These are phyloP conservation scores for Trametes hirsuta DNA, from an alignment of 1,284 basidiomycete species.

Conservation along the genomic window DNA sequence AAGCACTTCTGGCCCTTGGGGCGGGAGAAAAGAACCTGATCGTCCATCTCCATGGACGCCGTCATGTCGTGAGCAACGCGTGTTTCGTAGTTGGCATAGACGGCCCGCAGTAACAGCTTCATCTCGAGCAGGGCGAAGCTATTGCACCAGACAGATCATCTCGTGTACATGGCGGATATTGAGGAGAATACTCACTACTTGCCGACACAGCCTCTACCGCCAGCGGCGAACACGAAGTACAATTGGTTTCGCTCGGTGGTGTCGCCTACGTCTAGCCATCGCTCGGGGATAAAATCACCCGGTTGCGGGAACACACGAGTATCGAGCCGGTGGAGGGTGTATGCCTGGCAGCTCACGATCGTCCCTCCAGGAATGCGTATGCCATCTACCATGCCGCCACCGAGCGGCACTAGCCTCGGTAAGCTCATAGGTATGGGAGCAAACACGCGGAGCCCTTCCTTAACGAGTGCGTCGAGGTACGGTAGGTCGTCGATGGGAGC, in stretches of 20 bases:
- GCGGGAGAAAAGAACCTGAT: conserved; percentile 27
- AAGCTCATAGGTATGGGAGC: conserved; percentile 90
- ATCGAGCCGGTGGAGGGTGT: conserved; percentile 86
- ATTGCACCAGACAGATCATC: background rate
- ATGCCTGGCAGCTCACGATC: conserved; percentile 96
- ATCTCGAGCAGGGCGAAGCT: conserved; percentile 32
- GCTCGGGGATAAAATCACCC: conserved; percentile 82
- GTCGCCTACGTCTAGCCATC: conserved; percentile 84
- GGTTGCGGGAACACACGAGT: conserved; percentile 85
- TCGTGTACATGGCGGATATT: no score
- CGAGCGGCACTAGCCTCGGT: conserved; percentile 83
- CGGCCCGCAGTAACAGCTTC: conserved; percentile 28
- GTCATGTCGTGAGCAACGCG: conserved; percentile 27
- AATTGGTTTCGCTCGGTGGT: conserved; percentile 34
- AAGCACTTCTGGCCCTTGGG: conserved; percentile 29
- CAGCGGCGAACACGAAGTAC: conserved; percentile 31
- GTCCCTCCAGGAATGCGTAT: conserved; percentile 89
- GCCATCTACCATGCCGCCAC: conserved; percentile 84
- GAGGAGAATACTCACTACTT: conserved; percentile 25
- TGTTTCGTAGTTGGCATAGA: conserved; percentile 27
- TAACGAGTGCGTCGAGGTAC: conserved; percentile 88
- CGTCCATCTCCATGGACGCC: conserved; percentile 29
- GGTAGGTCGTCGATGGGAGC: conserved; percentile 80
- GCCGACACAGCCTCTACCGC: conserved; percentile 31
- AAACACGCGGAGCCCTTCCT: conserved; percentile 87